Evolutionary conservation across 2,329 filamentous ascomycete species (phyloP), one percentile per base, ranked within the genome.

Genomic region (Alternaria dauci): DNA sequence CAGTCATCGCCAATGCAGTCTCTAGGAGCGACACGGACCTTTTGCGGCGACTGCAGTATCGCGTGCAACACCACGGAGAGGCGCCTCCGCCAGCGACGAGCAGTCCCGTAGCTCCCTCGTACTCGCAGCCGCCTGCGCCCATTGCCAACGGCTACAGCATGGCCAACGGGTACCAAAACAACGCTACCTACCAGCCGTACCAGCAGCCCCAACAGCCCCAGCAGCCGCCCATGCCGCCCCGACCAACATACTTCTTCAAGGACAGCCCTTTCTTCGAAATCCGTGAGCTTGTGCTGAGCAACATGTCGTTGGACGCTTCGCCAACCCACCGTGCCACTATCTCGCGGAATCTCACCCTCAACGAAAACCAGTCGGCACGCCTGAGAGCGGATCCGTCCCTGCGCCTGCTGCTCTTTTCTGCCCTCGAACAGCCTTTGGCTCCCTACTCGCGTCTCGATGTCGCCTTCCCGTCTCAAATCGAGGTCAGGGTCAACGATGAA

Each of bases 381-480:
- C 83, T 93, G 50, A 79, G 85, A 26, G 76, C 78, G 8, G 88
- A 94, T 62, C 81, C 84, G n/a, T 84, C 85, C 12, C 80, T 90
- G 70, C 87, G 89, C 51, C 84, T 97, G 42, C 90, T 97, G 86
- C 84, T 97, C 5, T 97, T 96, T 74, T 96, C 93, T 71, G 89
- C 92, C 4, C 82, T 83, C 1, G 90, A 92, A 57, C 80, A 79
- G 20, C 70, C 73, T 6, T 66, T 77, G 0, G 60, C 68, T 3
- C 65, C 62, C 7, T 79, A 66, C 61, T 62, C 72, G 5, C 70
- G 75, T 26, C 79, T 81, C 36, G 93, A 98, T 63, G 89, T 99
- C 55, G 83, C 92, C 0, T 99, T 99, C 67, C 95, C 95, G 2
- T 89, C 94, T 70, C 93, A 97, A 79, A 91, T 95, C 32, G 95